phyloP scores from a whole-genome alignment of 371 early-diverging fungal species.

The Funneliformis caledonium region DNA sequence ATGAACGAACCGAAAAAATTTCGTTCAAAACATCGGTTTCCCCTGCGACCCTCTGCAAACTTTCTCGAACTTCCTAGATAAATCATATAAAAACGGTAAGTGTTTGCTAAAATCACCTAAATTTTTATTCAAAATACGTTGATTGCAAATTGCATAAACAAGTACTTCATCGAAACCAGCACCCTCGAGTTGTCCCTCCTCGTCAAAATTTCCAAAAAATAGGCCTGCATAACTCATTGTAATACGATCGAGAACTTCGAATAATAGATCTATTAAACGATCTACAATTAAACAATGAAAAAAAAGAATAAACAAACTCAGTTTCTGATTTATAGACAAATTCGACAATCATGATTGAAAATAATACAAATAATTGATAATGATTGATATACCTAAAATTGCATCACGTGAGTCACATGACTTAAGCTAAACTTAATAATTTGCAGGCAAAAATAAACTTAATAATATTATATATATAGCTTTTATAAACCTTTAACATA shows the following conservation, averaged over 20 bases:
- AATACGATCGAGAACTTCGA: neutral
- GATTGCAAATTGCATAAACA: neutral
- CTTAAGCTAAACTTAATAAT: no score
- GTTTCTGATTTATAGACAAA: neutral
- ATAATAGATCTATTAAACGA: neutral
- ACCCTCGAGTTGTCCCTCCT: constrained; percentile 79
- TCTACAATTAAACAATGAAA: neutral
- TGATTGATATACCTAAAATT: no score
- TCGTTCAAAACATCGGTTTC: constrained; percentile 53
- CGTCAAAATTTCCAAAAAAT: constrained; percentile 90
- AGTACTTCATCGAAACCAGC: constrained; percentile 58
- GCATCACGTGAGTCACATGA: no score
- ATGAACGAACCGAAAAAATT: constrained; percentile 58
- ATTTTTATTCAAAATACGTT: neutral
- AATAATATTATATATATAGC: no score
- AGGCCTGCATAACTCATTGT: constrained; percentile 50
- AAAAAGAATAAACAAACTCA: neutral
- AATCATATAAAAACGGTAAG: neutral
- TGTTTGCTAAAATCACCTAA: neutral
- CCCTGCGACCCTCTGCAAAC: constrained; percentile 61
- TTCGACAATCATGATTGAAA: neutral
- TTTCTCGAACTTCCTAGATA: constrained; percentile 70
- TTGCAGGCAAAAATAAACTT: no score
- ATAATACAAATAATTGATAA: neutral
- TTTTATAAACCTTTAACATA: no score